Conservation (phyloP, 2,329 filamentous ascomycete species). For the Calonectria pseudoreteaudii region DNA sequence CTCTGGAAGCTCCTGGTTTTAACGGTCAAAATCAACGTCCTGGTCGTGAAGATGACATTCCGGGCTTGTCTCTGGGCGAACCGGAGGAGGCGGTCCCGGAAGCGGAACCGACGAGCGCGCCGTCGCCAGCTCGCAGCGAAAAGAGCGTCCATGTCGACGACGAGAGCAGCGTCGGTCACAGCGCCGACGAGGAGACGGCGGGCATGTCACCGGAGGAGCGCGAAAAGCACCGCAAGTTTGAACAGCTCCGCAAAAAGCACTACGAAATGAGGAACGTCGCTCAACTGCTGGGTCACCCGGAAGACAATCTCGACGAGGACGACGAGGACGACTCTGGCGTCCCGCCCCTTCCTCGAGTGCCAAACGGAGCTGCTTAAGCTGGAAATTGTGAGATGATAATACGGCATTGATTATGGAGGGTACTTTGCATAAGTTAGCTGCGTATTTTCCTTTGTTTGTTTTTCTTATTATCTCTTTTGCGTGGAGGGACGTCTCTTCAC, state of each 20-base stretch:
- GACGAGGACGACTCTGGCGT: conserved; percentile 53
- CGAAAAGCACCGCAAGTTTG: conserved; percentile 93
- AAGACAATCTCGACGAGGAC: conserved; percentile 70
- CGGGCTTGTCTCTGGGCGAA: conserved; percentile 90
- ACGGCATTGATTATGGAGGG: conserved; percentile 20
- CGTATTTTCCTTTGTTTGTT: conserved; percentile 9
- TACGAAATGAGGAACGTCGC: conserved; percentile 99
- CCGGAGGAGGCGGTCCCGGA: conserved; percentile 80
- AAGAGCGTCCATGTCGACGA: conserved; percentile 87
- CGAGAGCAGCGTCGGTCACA: conserved; percentile 67
- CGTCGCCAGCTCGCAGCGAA: conserved; percentile 51
- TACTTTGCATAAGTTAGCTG: conserved; percentile 13
- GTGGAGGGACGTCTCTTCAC: conserved; percentile 26
- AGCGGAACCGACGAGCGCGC: conserved; percentile 46
- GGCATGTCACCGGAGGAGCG: conserved; percentile 77
- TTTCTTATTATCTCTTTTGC: background rate
- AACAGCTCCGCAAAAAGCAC: conserved; percentile 92
- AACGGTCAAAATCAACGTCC: conserved; percentile 51
- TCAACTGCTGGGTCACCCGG: conserved; percentile 82
- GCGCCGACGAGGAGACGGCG: conserved; percentile 66
- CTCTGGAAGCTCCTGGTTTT: conserved; percentile 45
- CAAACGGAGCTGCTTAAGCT: conserved; percentile 52
- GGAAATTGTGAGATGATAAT: conserved; percentile 15
- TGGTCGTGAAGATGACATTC: conserved; percentile 79
- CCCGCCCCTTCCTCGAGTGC: conserved; percentile 57